These are phyloP conservation scores for Trametes cinnabarina DNA, from an alignment of 768 basidiomycete species.

Conservation along the genomic window DNA sequence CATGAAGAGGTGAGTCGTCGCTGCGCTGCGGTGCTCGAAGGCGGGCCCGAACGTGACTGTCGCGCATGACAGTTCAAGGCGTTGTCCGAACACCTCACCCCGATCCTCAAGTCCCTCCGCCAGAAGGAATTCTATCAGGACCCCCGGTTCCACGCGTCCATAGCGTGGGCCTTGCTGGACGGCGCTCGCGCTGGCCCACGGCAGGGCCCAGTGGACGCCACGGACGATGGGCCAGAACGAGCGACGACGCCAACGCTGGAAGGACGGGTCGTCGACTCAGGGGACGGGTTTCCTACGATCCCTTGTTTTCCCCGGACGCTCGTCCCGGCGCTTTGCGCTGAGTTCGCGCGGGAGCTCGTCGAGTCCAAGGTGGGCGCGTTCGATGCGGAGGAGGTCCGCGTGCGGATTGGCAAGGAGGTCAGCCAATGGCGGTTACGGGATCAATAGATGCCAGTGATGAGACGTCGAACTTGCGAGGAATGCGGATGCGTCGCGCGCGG, in stretches of 20 bases:
- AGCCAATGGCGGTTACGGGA: conserved; percentile 42
- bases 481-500: too few relatives aligned
- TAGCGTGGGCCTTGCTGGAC: conserved; percentile 81
- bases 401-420: conserved; percentile 72
- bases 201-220: too few relatives aligned
- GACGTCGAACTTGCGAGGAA: too few relatives aligned
- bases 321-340: conserved; percentile 48
- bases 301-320: conserved; percentile 48
- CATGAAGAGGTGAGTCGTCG: conserved; percentile 59
- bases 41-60: not conserved
- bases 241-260: not conserved
- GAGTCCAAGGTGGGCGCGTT: conserved; percentile 43
- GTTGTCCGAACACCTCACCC: conserved; percentile 55
- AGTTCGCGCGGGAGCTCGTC: conserved; percentile 45
- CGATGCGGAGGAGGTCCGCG: conserved; percentile 50
- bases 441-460: too few relatives aligned
- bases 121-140: conserved; percentile 77
- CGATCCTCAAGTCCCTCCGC: conserved; percentile 55
- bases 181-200: not conserved
- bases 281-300: conserved; percentile 45
- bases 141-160: conserved; percentile 86
- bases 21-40: not conserved
- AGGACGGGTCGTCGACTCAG: not conserved
- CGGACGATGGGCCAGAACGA: not conserved
- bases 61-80: conserved; percentile 47